phyloP scores from a whole-genome alignment of 2,329 filamentous ascomycete species.

The Coniochaeta hoffmannii region DNA sequence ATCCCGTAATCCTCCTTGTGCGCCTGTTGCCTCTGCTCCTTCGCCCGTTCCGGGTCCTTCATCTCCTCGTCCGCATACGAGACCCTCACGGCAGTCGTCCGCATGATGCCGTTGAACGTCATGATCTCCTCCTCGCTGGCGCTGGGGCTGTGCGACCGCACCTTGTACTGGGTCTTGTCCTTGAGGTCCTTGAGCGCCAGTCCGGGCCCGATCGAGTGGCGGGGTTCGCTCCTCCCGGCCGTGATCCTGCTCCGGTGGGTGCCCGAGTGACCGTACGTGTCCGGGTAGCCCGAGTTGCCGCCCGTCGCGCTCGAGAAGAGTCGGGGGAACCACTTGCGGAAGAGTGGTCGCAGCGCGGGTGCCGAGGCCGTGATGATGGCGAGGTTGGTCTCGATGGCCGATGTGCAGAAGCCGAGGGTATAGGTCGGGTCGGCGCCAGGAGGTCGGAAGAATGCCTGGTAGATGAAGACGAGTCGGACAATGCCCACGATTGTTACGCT shows the following conservation, averaged over 20 bases:
- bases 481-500: slow-evolving; percentile 25
- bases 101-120: slow-evolving; percentile 20
- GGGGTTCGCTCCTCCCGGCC: neutral
- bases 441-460: slow-evolving; percentile 15
- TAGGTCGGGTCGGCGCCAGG: slow-evolving; percentile 17
- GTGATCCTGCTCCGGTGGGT: slow-evolving; percentile 1
- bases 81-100: slow-evolving; percentile 2
- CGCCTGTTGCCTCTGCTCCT: neutral
- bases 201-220: neutral
- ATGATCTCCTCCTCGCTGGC: slow-evolving; percentile 19
- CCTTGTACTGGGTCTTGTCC: slow-evolving; percentile 1
- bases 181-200: slow-evolving; percentile 3
- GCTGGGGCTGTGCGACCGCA: slow-evolving; percentile 13
- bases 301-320: slow-evolving; percentile 16
- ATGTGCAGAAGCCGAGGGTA: slow-evolving; percentile 23
- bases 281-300: neutral
- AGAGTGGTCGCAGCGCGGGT: slow-evolving; percentile 26
- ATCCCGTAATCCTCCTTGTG: slow-evolving; percentile 1
- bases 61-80: neutral
- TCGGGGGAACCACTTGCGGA: slow-evolving; percentile 24
- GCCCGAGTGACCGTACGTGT: neutral
- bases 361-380: slow-evolving; percentile 28
- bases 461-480: slow-evolving; percentile 23
- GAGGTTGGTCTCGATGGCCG: slow-evolving; percentile 27
- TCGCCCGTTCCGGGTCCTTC: neutral